Evolutionary conservation across 306 rosid species (phyloP), one percentile per base, ranked within the genome.

Genomic region (Rosa lucieae): DNA sequence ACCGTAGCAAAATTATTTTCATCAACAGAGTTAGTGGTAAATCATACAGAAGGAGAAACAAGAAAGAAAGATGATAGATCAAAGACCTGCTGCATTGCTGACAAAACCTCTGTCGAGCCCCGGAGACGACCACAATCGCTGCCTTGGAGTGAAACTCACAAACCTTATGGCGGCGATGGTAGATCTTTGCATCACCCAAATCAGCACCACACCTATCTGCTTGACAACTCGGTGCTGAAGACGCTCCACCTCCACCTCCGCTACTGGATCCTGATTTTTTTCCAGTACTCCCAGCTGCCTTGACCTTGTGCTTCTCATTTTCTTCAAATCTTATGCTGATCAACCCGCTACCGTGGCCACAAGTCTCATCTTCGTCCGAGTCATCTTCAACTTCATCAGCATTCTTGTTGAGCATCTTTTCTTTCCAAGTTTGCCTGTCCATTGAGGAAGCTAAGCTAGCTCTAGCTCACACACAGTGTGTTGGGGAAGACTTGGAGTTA

Each of bases 81-180:
- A 26, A 73, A 63, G 3, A 94, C 99, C 99, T 94, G 95, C 99
- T 94, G 88, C 99, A 94, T 92, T 94, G 99, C 89, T 94, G 99
- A 81, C 97, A 94, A 82, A 94, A 94, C 79, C 99, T 89, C 79
- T 94, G 97, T 43, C 89, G 85, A 37, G 79, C 61, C 15, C 97
- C 99, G 1, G 93, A 86, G 66, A 92, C 91, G 49, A 88, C 37
- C 40, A 86, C 98, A 61, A 61, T 61, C 0, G 97, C 59, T 0
- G 93, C 97, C 84, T 94, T 94, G 37, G 97, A 91, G 76, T 94
- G 98, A 86, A 84, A 59, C 85, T 94, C 98, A 77, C 98, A 94
- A 56, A 94, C 97, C 90, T 89, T 94, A 82, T 94, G 99, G 83
- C 97, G 97, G 79, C 97, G 97, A 73, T 92, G 90, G 65, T 91